These are phyloP conservation scores for Colletotrichum acutatum DNA, from an alignment of 2,329 filamentous ascomycete species.

Conservation along the genomic window DNA sequence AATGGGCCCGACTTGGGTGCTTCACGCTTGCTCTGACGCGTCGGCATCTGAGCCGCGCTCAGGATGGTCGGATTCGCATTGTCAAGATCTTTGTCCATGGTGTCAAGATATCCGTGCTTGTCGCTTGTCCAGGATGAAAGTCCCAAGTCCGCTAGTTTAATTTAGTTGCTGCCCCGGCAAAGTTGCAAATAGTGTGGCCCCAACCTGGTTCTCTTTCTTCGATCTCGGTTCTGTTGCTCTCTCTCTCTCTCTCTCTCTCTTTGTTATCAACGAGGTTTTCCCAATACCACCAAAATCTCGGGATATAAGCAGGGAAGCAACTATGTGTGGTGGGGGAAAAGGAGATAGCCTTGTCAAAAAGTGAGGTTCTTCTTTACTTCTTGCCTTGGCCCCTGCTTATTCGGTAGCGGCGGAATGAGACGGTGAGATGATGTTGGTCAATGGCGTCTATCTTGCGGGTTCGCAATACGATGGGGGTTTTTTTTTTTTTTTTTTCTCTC, in stretches of 20 bases:
- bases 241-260: not conserved
- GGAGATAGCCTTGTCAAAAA: conserved; percentile 18
- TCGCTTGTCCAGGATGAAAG: not conserved
- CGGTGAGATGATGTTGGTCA: conserved; percentile 15
- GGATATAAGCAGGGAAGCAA: not conserved
- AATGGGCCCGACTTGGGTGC: conserved; percentile 59
- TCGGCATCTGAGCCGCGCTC: conserved; percentile 88
- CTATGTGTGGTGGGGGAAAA: not conserved
- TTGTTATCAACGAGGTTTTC: not conserved
- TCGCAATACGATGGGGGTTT: conserved; percentile 19
- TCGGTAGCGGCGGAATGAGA: conserved; percentile 15
- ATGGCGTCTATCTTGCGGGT: conserved; percentile 5
- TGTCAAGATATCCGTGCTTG: conserved; percentile 9
- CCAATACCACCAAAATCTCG: conserved; percentile 10
- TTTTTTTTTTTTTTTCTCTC: not conserved
- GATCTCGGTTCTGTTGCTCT: not conserved
- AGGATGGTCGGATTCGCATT: conserved; percentile 96
- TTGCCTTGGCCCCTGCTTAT: conserved; percentile 14
- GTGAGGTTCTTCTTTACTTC: not conserved
- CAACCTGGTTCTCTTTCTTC: conserved; percentile 12
- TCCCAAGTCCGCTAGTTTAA: not conserved
- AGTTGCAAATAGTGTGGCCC: conserved; percentile 12
- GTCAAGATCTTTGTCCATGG: conserved; percentile 60
- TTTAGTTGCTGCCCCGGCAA: conserved; percentile 14
- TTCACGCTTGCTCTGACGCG: conserved; percentile 68